Percentiles rank a stretch among this genome's conserved stretches.
Evolutionary conservation across 768 basidiomycete genomes (phyloP).

Genomic region (Obba rivulosa): DNA sequence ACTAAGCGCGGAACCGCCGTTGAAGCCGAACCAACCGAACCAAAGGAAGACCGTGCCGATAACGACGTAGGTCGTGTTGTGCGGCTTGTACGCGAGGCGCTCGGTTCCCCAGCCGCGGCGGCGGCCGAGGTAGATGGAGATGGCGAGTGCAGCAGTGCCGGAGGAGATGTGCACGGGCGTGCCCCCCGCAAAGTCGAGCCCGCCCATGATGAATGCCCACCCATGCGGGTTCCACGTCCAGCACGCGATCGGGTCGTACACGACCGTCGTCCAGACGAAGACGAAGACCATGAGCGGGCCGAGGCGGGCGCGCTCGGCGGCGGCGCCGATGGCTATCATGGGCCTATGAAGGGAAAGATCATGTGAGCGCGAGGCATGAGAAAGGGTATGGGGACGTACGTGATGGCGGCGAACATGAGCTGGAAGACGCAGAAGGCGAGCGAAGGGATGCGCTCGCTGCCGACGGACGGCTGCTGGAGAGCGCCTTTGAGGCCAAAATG

Average conservation of each 20-base stretch:
- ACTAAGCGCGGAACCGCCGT: constrained; percentile 85
- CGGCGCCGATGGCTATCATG: constrained; percentile 86
- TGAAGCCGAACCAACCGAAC: constrained; percentile 97
- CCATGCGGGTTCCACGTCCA: constrained; percentile 92
- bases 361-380: not conserved
- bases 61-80: constrained; percentile 89
- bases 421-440: constrained; percentile 83
- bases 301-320: constrained; percentile 83
- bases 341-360: constrained; percentile 42
- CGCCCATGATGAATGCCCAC: constrained; percentile 74
- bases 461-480: constrained; percentile 68
- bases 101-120: constrained; percentile 90
- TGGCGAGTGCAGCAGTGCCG: constrained; percentile 86
- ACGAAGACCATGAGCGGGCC: constrained; percentile 87
- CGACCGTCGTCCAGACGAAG: constrained; percentile 79
- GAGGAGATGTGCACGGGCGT: constrained; percentile 97
- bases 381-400: constrained; percentile 37
- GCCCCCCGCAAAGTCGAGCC: constrained; percentile 91
- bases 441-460: constrained; percentile 63
- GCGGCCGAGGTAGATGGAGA: constrained; percentile 87
- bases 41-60: constrained; percentile 93
- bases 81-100: constrained; percentile 87
- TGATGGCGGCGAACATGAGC: constrained; percentile 87
- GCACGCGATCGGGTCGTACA: constrained; percentile 92
- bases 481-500: constrained; percentile 85